Conservation (phyloP, 805 yeast genomes). For the Dipodascus geniculatus region DNA sequence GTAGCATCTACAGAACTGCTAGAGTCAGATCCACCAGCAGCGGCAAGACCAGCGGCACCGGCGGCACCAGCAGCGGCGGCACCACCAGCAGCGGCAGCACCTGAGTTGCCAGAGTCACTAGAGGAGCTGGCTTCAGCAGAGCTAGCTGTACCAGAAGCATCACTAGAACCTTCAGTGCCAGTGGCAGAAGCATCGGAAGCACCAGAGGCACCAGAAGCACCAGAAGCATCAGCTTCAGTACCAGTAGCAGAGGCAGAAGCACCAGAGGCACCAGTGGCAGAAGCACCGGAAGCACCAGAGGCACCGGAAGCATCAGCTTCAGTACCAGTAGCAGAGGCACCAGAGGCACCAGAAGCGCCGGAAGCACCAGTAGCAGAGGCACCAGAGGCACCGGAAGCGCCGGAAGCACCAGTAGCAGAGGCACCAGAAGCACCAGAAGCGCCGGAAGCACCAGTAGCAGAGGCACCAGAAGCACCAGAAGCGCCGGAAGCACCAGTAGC, state of each 20-base stretch:
- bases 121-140: constrained; percentile 2
- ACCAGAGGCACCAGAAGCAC: constrained; percentile 2
- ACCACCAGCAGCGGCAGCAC: constrained; percentile 7
- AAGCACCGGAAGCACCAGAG: constrained; percentile 2
- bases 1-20: constrained; percentile 2
- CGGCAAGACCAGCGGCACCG: constrained; percentile 5
- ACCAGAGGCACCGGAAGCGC: constrained; percentile 1
- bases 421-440: constrained; percentile 3
- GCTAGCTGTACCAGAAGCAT: constrained; percentile 1
- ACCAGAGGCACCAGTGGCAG: constrained; percentile 3
- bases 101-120: constrained; percentile 4
- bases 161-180: neutral
- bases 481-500: neutral
- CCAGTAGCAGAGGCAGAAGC: constrained; percentile 3
- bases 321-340: constrained; percentile 2
- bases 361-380: neutral
- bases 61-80: constrained; percentile 7
- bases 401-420: constrained; percentile 1
- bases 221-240: neutral
- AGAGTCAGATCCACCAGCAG: constrained; percentile 5
- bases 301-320: constrained; percentile 5
- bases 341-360: neutral
- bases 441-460: neutral
- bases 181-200: constrained; percentile 1
- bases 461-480: neutral